phyloP scores from a whole-genome alignment of 257 asterid genomes.

The Echites panduratus region DNA sequence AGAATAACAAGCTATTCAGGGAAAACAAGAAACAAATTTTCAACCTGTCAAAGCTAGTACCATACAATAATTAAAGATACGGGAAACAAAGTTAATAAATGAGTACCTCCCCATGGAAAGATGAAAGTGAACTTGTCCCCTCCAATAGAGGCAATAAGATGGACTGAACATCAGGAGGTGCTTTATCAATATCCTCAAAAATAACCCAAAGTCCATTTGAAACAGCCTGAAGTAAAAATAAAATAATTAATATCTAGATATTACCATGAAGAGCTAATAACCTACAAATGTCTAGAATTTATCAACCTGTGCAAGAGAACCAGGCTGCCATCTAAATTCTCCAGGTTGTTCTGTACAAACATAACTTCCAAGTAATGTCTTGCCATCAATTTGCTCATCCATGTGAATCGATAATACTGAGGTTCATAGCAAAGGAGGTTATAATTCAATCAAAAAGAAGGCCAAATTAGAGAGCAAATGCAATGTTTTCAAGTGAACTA shows the following conservation, averaged over 20 bases:
- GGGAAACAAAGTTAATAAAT: constrained; percentile 12
- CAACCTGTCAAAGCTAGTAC: not conserved
- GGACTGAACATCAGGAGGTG: constrained; percentile 76
- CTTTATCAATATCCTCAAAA: constrained; percentile 89
- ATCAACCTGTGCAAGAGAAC: constrained; percentile 91
- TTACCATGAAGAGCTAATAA: constrained; percentile 18
- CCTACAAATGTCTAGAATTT: constrained; percentile 3
- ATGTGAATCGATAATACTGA: constrained; percentile 77
- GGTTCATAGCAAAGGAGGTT: not conserved
- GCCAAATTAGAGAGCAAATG: not conserved
- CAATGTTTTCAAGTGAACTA: not conserved
- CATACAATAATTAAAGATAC: not conserved
- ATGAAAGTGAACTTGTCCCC: constrained; percentile 60
- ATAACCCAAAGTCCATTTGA: constrained; percentile 85
- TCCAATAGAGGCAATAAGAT: constrained; percentile 80
- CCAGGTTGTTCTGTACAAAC: constrained; percentile 93
- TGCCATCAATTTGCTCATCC: constrained; percentile 98
- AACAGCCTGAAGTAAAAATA: constrained; percentile 60
- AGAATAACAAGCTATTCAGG: not conserved
- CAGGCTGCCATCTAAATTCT: constrained; percentile 99
- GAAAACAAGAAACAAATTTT: no score
- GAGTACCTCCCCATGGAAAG: constrained; percentile 92
- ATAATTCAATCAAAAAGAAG: not conserved
- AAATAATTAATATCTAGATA: constrained; percentile 9
- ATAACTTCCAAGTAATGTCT: constrained; percentile 80